These are phyloP conservation scores for Capronia americana DNA, from an alignment of 2,329 filamentous ascomycete genomes.

Conservation along the genomic window DNA sequence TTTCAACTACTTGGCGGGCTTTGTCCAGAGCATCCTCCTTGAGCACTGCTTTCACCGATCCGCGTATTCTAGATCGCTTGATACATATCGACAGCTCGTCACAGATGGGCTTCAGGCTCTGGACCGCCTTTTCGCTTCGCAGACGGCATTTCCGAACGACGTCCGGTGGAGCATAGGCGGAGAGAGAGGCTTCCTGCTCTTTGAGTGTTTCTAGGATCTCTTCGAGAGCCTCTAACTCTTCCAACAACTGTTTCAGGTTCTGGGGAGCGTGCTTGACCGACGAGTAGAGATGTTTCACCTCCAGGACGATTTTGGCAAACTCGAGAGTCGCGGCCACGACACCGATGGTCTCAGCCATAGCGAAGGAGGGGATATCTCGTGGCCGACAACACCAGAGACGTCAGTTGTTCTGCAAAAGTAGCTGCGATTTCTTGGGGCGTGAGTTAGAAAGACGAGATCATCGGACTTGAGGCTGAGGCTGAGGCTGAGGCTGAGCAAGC, in stretches of 20 bases:
- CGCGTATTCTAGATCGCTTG: constrained; percentile 15
- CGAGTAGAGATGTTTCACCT: constrained; percentile 14
- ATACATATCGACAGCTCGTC: constrained; percentile 12
- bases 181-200: constrained; percentile 19
- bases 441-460: background rate
- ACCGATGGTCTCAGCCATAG: constrained; percentile 25
- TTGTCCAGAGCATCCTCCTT: constrained; percentile 18
- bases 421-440: background rate
- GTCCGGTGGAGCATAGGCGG: constrained; percentile 10
- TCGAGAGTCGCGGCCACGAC: constrained; percentile 25
- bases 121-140: constrained; percentile 16
- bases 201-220: constrained; percentile 15
- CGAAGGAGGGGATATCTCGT: background rate
- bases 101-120: constrained; percentile 17
- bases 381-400: background rate
- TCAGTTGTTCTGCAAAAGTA: background rate
- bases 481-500: background rate
- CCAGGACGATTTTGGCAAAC: constrained; percentile 16
- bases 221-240: constrained; percentile 20
- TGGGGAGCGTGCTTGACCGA: constrained; percentile 22
- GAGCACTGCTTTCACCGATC: constrained; percentile 18
- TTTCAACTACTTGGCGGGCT: constrained; percentile 14
- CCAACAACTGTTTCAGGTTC: constrained; percentile 12
- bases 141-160: constrained; percentile 21
- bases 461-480: background rate